Percentiles rank a stretch among this genome's conserved stretches.
Conservation (phyloP, 2,329 filamentous ascomycete genomes). For the Pseudogymnoascus destructans region DNA sequence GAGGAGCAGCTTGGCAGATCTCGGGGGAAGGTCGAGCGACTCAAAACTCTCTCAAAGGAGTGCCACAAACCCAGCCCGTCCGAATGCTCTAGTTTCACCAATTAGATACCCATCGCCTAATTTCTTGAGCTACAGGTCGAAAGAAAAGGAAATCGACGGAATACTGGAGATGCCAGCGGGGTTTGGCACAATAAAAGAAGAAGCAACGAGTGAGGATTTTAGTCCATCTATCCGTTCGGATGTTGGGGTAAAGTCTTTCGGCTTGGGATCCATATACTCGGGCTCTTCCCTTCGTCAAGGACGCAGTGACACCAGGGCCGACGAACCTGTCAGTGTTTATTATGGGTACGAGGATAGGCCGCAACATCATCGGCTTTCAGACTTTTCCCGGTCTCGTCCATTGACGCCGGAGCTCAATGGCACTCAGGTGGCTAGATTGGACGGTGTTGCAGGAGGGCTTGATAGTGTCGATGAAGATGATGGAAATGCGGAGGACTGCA, state of each 20-base stretch:
- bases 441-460: background rate
- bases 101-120: background rate
- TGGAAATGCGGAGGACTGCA: background rate
- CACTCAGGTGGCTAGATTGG: background rate
- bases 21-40: background rate
- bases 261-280: background rate
- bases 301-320: conserved; percentile 13
- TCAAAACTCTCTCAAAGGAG: background rate
- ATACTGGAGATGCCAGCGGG: background rate
- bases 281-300: background rate
- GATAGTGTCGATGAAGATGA: background rate
- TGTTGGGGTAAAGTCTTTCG: background rate
- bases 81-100: background rate
- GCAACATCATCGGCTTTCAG: conserved; percentile 2
- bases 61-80: background rate
- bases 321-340: conserved; percentile 19
- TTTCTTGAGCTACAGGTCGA: background rate
- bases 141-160: background rate
- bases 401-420: background rate
- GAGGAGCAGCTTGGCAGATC: background rate
- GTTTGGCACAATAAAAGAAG: background rate
- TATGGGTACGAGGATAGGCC: conserved; percentile 17
- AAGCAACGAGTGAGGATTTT: background rate
- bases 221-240: background rate
- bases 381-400: background rate